Base-by-base conservation (phyloP, 768 basidiomycete species). In the Russula vinacea region DNA sequence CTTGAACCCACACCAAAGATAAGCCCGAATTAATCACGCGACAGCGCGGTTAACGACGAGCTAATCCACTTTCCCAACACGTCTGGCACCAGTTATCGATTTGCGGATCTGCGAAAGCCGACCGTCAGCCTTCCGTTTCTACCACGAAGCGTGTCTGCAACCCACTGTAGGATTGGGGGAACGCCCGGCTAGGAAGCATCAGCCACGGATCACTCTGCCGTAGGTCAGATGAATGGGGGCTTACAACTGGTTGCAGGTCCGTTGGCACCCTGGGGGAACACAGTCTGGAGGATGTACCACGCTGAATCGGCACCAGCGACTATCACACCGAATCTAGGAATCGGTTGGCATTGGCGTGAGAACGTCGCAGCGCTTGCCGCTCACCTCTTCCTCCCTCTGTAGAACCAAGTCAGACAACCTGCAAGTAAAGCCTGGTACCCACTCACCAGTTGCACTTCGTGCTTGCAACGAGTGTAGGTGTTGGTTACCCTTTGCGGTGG, bases 111-210 rank as follows among this genome's bases (percentile, higher is more conserved):
- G 42, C 52, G 39, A 42, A 29, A 29, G 29, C 22, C 33, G 52
- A 44, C 22, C 29, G 35, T 75, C 66, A 73, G 65, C 24, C 39
- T 39, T 32, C 55, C 29, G 33, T 19, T 26, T 29, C 29, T 5
- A 29, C 39, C 37, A 58, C 60, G 64, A 40, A 65, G 44, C 52
- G 52, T 44, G 54, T 52, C 47, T 49, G 53, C 57, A 35, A 56
- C 87, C 73, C 66, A 89, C 88, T 78, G 71, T 87, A 86, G 68
- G 83, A 82, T 72, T 88, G 77, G 42, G 89, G 89, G 74, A 85
- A 90, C 72, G 84, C 84, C 62, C 83, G 86, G 73, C 88, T 90
- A 54, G 42, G 26, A 11, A 29, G 40, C 51, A 26, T 69, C 57
- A 66, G 62, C 49, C 56, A 50, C 66, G 61, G 58, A 58, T 60